A percentile compares a stretch with the other conserved stretches of the same genome.
phyloP scores from a whole-genome alignment of 2,329 filamentous ascomycete genomes.

The Exophiala mesophila region DNA sequence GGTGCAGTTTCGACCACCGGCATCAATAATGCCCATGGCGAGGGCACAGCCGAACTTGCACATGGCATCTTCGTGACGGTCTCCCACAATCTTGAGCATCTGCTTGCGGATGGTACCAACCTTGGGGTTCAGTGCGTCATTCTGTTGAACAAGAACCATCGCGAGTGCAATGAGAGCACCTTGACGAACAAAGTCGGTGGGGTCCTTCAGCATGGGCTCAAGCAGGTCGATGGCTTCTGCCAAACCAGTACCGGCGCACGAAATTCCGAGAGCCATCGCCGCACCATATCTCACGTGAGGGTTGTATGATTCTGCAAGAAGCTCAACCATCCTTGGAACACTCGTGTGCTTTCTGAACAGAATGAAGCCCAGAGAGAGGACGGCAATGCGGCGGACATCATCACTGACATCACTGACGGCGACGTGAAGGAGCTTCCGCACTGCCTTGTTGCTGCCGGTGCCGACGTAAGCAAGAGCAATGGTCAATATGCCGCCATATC shows the following conservation, averaged over 20 bases:
- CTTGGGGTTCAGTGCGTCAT: conserved; percentile 97
- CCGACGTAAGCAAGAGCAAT: conserved; percentile 96
- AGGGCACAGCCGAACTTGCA: conserved; percentile 96
- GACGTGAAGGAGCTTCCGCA: conserved; percentile 88
- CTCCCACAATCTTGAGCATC: conserved; percentile 85
- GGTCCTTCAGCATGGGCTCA: conserved; percentile 99
- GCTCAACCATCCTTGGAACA: conserved; percentile 96
- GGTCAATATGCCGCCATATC: conserved; percentile 98
- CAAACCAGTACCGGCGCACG: conserved; percentile 90
- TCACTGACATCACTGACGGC: conserved; percentile 98
- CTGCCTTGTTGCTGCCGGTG: conserved; percentile 96
- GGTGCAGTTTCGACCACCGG: conserved; percentile 95
- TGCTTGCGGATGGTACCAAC: conserved; percentile 86
- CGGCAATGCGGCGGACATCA: conserved; percentile 89
- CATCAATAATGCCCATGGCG: conserved; percentile 94
- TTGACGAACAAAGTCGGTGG: conserved; percentile 95
- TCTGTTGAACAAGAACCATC: conserved; percentile 99
- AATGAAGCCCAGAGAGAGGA: conserved; percentile 97
- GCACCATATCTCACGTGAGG: conserved; percentile 96
- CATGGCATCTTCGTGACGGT: conserved; percentile 98
- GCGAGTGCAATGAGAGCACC: conserved; percentile 88
- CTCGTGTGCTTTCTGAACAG: conserved; percentile 96
- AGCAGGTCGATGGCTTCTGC: conserved; percentile 95
- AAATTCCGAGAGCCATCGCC: conserved; percentile 96
- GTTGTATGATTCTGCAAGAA: conserved; percentile 97